A percentile compares a stretch with the other conserved stretches of the same genome.
phyloP scores from a whole-genome alignment of 495 filamentous ascomycete species.

The Penicillium longicatenatum region DNA sequence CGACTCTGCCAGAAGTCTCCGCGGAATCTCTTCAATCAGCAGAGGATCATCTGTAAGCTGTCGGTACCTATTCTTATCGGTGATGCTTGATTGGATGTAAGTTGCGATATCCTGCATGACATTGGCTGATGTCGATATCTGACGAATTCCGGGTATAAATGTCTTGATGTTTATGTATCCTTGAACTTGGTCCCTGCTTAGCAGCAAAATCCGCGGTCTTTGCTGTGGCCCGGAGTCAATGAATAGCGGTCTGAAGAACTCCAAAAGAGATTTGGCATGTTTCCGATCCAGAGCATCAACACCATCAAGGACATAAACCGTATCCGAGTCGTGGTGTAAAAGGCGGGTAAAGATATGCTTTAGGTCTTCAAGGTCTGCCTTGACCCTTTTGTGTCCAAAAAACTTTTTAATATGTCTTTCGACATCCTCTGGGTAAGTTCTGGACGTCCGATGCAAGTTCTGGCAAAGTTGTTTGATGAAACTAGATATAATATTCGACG shows the following conservation, averaged over 20 bases:
- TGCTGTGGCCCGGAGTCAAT: background rate
- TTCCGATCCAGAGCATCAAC: background rate
- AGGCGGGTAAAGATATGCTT: conserved; percentile 17
- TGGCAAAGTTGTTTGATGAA: background rate
- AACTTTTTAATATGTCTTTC: background rate
- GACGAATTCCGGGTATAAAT: conserved; percentile 18
- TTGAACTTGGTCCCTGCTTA: conserved; percentile 25
- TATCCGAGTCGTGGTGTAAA: conserved; percentile 5
- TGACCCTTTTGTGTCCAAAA: conserved; percentile 16
- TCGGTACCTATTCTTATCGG: conserved; percentile 20
- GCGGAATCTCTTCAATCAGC: conserved; percentile 14
- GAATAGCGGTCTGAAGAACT: background rate
- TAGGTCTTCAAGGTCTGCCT: conserved; percentile 24
- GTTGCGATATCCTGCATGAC: conserved; percentile 23
- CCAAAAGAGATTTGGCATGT: background rate
- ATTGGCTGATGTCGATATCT: conserved; percentile 25
- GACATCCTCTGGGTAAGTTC: background rate
- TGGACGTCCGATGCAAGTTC: background rate
- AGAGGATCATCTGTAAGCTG: conserved; percentile 21
- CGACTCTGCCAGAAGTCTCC: background rate
- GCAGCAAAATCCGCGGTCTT: conserved; percentile 16
- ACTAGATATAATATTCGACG: background rate
- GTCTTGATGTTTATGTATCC: conserved; percentile 20
- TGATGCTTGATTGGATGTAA: conserved; percentile 26
- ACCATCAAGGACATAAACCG: background rate